Conservation (phyloP, 1,284 basidiomycete species). For the Neotropicomus parvogracilis region DNA sequence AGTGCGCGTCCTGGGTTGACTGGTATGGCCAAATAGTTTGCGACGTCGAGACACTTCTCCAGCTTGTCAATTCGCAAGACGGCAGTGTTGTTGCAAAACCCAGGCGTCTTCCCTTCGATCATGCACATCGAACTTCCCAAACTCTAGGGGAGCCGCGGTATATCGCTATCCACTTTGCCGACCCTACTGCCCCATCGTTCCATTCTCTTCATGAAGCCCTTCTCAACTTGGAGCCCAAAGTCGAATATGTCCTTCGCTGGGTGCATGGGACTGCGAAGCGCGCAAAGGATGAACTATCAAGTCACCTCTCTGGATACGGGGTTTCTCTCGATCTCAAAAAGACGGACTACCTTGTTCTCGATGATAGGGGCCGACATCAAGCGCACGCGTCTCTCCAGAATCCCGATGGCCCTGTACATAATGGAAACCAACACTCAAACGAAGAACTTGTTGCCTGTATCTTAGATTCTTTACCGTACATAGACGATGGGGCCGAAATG, state of each 20-base stretch:
- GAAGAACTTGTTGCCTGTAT: conserved; percentile 34
- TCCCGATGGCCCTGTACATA: conserved; percentile 5
- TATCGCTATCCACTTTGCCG: conserved; percentile 74
- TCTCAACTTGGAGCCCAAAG: conserved; percentile 42
- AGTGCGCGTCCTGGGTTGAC: conserved; percentile 83
- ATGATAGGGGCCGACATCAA: conserved; percentile 57
- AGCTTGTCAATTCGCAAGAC: conserved; percentile 38
- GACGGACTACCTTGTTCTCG: conserved; percentile 93
- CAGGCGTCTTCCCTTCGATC: conserved; percentile 67
- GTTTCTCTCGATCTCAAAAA: conserved; percentile 93
- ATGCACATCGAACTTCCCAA: conserved; percentile 51
- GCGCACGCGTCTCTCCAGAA: neutral
- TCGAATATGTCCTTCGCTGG: conserved; percentile 73
- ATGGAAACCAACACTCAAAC: conserved; percentile 21
- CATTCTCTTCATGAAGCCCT: conserved; percentile 65
- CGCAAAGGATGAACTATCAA: conserved; percentile 29
- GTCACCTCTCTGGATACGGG: conserved; percentile 82
- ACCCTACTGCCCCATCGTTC: conserved; percentile 57
- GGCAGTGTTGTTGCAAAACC: conserved; percentile 32
- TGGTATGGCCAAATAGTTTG: conserved; percentile 82
- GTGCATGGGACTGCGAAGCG: conserved; percentile 34
- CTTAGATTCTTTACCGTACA: conserved; percentile 55
- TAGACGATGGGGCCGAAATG: conserved; percentile 44
- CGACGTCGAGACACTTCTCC: conserved; percentile 58
- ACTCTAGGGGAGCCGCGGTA: conserved; percentile 43